Percentiles rank a stretch among this genome's conserved stretches.
These are phyloP conservation scores for Trichoderma oligosporum DNA, from an alignment of 2,329 filamentous ascomycete genomes.

Conservation along the genomic window DNA sequence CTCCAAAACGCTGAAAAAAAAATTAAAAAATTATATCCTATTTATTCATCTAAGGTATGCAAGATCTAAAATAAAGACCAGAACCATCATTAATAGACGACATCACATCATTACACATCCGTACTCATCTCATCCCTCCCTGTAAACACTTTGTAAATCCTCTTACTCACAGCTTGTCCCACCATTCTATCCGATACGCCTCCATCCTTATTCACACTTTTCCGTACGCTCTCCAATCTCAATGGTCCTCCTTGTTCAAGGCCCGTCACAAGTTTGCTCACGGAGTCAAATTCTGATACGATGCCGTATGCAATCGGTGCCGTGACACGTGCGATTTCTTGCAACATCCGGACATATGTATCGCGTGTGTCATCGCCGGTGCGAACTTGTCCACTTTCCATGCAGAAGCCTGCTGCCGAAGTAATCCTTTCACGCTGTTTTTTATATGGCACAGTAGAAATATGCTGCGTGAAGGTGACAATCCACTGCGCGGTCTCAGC, in stretches of 20 bases:
- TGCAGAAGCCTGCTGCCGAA: slow-evolving; percentile 65
- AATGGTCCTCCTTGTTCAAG: slow-evolving; percentile 57
- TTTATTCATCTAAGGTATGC: no score
- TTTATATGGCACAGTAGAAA: slow-evolving; percentile 71
- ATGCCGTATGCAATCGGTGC: slow-evolving; percentile 69
- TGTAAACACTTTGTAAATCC: slow-evolving; percentile 58
- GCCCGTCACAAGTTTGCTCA: slow-evolving; percentile 55
- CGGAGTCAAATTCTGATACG: slow-evolving; percentile 54
- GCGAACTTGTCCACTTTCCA: slow-evolving; percentile 73
- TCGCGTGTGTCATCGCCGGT: slow-evolving; percentile 63
- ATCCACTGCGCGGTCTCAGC: slow-evolving; percentile 71
- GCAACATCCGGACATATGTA: slow-evolving; percentile 70
- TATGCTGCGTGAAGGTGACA: slow-evolving; percentile 69
- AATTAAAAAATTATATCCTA: no score
- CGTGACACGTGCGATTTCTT: slow-evolving; percentile 70
- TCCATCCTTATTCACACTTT: slow-evolving; percentile 55
- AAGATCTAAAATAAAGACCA: no score
- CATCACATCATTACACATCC: slow-evolving; percentile 43
- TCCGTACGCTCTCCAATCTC: slow-evolving; percentile 58
- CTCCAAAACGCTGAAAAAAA: no score
- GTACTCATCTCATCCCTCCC: slow-evolving; percentile 53
- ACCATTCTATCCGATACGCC: slow-evolving; percentile 51
- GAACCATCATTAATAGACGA: no score
- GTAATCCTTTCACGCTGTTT: slow-evolving; percentile 47
- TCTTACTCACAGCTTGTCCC: slow-evolving; percentile 55